Base-by-base conservation (phyloP, 768 basidiomycete genomes). In the Boletus rex-veris region DNA sequence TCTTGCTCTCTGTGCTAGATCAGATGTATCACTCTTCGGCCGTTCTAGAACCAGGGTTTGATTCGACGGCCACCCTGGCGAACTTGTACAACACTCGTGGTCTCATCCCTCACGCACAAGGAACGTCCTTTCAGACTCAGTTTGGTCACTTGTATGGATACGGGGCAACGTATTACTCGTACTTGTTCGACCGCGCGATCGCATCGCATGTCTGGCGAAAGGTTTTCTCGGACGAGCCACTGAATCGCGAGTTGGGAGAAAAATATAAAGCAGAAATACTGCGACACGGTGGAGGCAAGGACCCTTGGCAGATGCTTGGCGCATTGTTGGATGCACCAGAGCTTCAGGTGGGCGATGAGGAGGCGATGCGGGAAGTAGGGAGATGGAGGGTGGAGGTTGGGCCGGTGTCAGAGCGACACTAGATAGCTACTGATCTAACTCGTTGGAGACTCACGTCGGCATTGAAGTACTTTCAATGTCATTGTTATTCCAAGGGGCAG, bases 161-260 rank as follows among this genome's bases (percentile, higher is more conserved):
- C 62, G 95, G 96, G 6, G 94, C 96, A 14, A 97, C 93, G 0
- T 99, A 99, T 68, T 99, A 99, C 64, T 94, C 93, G 4, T 99
- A 99, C 66, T 78, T 98, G 12, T 95, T 99, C 60, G 97, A 98
- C 60, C 84, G 95, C 5, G 93, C 93, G 5, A 97, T 99, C 54
- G 96, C 97, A 0, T 90, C 90, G 7, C 81, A 88, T n/a, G 86
- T 98, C 0, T 99, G 92, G 89, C 70, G 75, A 10, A 79, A 82
- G 10, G 74, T 96, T 0, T 98, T 98, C 63, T 73, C 76, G 9
- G 55, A 60, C 0, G 77, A 89, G 41, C 90, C 92, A 0, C 70
- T 98, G 15, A 77, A 78, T 50, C 75, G 96, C 15, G 80, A 80
- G 35, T 76, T 80, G 3, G 97, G 97, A 0, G 93, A 98, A 65